Conservation (phyloP, 2,329 filamentous ascomycete genomes). For the Arthrobotrys pseudoclavata region DNA sequence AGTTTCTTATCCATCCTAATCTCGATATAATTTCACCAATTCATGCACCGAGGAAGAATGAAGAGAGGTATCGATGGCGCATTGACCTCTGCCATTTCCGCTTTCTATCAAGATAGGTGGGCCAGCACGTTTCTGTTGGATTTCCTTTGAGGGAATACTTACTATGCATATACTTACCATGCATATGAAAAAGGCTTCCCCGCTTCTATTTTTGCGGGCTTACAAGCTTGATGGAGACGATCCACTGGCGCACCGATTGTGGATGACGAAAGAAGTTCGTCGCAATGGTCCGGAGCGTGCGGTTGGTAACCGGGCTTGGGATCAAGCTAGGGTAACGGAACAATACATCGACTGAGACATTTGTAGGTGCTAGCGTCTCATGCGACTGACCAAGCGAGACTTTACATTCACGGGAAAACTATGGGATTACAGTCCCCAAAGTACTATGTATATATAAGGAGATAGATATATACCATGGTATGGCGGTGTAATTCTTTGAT, state of each 20-base stretch:
- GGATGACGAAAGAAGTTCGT: slow-evolving; percentile 48
- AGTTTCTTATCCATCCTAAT: neutral
- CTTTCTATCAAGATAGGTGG: slow-evolving; percentile 22
- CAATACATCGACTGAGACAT: slow-evolving; percentile 45
- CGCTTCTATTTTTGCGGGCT: slow-evolving; percentile 40
- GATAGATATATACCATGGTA: neutral
- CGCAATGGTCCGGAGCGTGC: slow-evolving; percentile 8
- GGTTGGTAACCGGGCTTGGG: slow-evolving; percentile 12
- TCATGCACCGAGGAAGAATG: neutral
- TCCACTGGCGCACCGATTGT: neutral
- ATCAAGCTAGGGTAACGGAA: slow-evolving; percentile 36
- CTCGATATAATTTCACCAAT: neutral
- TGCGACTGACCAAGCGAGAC: slow-evolving; percentile 13
- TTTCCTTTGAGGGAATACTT: slow-evolving; percentile 23
- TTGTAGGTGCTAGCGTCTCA: slow-evolving; percentile 11
- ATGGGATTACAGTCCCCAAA: neutral
- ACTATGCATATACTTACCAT: neutral
- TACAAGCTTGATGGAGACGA: slow-evolving; percentile 6
- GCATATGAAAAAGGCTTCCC: slow-evolving; percentile 44
- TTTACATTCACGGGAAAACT: neutral
- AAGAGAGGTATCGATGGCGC: slow-evolving; percentile 21
- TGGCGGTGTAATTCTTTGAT: neutral
- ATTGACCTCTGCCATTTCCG: slow-evolving; percentile 46
- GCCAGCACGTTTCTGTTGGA: slow-evolving; percentile 45
- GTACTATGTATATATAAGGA: neutral